Conservation (phyloP, 306 rosid species). For the Castanea mollissima region DNA sequence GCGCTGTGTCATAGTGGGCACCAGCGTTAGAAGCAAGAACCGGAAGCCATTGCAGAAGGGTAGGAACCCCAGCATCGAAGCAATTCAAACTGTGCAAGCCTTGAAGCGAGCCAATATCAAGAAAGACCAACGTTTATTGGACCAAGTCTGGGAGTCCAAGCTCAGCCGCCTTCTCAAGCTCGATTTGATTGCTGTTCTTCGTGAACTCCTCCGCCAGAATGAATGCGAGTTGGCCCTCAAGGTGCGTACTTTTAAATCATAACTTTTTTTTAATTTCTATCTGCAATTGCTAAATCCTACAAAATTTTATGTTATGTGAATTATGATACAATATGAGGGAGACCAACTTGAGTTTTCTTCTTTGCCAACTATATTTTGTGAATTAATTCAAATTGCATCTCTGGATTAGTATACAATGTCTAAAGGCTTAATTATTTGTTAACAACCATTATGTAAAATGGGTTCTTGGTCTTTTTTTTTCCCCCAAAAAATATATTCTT, state of each 20-base stretch:
- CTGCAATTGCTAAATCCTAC: neutral
- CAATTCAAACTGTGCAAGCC: constrained; percentile 50
- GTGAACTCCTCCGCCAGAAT: constrained; percentile 52
- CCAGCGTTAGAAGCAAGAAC: constrained; percentile 49
- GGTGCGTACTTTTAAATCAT: constrained; percentile 19
- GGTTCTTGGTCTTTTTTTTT: too few relatives aligned
- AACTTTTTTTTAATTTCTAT: too few relatives aligned
- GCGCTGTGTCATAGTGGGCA: constrained; percentile 19
- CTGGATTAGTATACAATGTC: too few relatives aligned
- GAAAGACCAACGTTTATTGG: constrained; percentile 13
- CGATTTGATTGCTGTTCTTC: constrained; percentile 51
- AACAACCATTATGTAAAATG: too few relatives aligned
- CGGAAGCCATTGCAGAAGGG: constrained; percentile 53
- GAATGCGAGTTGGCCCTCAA: constrained; percentile 56
- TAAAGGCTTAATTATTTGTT: too few relatives aligned
- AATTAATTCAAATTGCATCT: too few relatives aligned
- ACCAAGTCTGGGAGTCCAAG: constrained; percentile 33
- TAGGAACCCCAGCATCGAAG: constrained; percentile 56
- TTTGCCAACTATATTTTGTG: too few relatives aligned
- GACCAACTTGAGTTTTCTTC: too few relatives aligned
- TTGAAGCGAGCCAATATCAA: constrained; percentile 32
- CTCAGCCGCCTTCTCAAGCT: constrained; percentile 47
- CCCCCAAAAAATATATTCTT: too few relatives aligned
- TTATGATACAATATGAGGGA: too few relatives aligned
- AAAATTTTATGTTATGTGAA: neutral